Percentiles rank a stretch among this genome's conserved stretches.
Evolutionary conservation across 2,329 filamentous ascomycete genomes (phyloP).

Genomic region (Chaetomium olivaceum): DNA sequence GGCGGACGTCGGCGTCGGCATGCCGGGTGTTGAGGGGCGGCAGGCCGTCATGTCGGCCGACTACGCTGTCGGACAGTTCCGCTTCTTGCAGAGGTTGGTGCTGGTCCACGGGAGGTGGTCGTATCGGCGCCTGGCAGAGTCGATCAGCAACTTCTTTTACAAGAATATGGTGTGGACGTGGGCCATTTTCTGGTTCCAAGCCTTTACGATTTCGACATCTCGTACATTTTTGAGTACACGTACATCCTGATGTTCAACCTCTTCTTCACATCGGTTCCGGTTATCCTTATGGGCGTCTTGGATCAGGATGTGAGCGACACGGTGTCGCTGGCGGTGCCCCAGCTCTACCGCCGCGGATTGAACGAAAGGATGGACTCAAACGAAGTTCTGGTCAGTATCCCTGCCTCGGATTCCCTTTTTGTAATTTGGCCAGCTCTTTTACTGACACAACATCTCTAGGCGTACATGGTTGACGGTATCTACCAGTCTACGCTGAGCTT

Average conservation of each 20-base stretch:
- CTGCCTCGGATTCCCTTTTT: not conserved
- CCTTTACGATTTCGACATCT: constrained; percentile 94
- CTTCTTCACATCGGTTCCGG: constrained; percentile 91
- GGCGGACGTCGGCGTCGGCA: constrained; percentile 93
- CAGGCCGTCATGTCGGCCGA: constrained; percentile 96
- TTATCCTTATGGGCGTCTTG: constrained; percentile 93
- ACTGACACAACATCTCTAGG: constrained; percentile 49
- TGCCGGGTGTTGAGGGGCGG: constrained; percentile 87
- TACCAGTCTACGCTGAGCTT: constrained; percentile 95
- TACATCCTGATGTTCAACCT: constrained; percentile 97
- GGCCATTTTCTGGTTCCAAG: constrained; percentile 94
- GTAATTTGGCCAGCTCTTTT: not conserved
- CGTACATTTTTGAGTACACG: constrained; percentile 95
- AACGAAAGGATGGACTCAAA: constrained; percentile 95
- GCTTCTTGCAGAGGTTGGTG: constrained; percentile 80
- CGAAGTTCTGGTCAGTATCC: constrained; percentile 83
- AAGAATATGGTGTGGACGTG: constrained; percentile 99
- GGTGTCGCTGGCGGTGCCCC: constrained; percentile 89
- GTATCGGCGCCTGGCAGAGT: constrained; percentile 90
- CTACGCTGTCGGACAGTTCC: constrained; percentile 92
- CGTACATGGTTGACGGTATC: constrained; percentile 91
- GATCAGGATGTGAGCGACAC: constrained; percentile 96
- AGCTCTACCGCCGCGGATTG: constrained; percentile 93
- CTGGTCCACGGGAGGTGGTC: constrained; percentile 94
- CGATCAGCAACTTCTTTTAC: constrained; percentile 99